Conservation (phyloP, 2,329 filamentous ascomycete species). For the Fusarium sp. region DNA sequence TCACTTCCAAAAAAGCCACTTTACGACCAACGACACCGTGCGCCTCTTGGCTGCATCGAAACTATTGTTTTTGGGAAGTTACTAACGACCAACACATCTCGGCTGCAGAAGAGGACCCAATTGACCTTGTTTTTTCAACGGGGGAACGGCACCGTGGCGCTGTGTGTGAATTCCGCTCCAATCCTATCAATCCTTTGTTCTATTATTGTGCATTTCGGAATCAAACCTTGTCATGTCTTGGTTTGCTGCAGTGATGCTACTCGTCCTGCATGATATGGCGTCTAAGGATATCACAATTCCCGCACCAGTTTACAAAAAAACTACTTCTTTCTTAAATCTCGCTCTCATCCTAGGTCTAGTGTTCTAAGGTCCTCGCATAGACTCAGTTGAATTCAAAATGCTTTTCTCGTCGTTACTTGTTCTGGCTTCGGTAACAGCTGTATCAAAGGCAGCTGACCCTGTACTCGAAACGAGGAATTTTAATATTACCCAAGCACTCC, state of each 20-base stretch:
- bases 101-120: not conserved
- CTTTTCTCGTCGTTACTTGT: not conserved
- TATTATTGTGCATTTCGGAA: not conserved
- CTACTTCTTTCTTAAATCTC: no score
- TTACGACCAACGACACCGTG: not conserved
- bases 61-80: not conserved
- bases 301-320: no score
- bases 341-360: no score
- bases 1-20: not conserved
- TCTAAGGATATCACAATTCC: not conserved
- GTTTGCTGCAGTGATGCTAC: not conserved
- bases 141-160: not conserved
- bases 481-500: conserved; percentile 31
- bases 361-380: no score
- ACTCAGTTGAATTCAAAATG: conserved; percentile 4
- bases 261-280: no score
- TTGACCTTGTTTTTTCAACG: not conserved
- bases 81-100: not conserved
- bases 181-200: not conserved
- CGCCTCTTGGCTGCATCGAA: conserved; percentile 1
- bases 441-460: not conserved
- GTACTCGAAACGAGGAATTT: conserved; percentile 16
- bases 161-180: not conserved
- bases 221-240: not conserved
- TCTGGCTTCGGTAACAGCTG: not conserved